phyloP scores from a whole-genome alignment of 257 asterid species.

The Dorcoceras hygrometricum region DNA sequence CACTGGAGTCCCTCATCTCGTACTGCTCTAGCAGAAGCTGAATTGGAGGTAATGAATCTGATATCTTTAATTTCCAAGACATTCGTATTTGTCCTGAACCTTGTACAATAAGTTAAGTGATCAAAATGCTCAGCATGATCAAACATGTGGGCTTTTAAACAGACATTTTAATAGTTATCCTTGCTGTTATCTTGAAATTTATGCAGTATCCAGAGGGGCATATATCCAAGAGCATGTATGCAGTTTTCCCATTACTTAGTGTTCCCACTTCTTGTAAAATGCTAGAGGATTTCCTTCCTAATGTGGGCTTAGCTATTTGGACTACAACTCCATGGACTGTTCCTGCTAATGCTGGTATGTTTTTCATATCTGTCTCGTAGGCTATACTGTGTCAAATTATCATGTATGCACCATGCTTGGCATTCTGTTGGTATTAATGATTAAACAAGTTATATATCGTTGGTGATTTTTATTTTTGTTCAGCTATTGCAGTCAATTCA shows the following conservation, averaged over 20 bases:
- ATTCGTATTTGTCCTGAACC: constrained; percentile 21
- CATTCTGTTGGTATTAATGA: too few species aligned
- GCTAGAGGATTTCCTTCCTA: constrained; percentile 64
- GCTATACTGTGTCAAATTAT: background rate
- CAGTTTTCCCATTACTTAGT: constrained; percentile 61
- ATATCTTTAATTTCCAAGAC: constrained; percentile 13
- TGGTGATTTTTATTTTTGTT: constrained; percentile 16
- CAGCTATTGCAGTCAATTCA: constrained; percentile 93
- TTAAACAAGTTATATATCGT: too few species aligned
- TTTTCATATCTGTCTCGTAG: constrained; percentile 10
- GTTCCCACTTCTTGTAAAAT: constrained; percentile 47
- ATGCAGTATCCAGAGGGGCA: constrained; percentile 97
- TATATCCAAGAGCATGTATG: constrained; percentile 88
- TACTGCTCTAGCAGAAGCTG: constrained; percentile 99
- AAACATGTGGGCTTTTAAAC: constrained; percentile 14
- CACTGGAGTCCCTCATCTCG: constrained; percentile 99
- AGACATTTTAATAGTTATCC: constrained; percentile 17
- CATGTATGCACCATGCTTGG: too few species aligned
- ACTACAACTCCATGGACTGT: constrained; percentile 99
- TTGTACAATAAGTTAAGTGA: constrained; percentile 4
- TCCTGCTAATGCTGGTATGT: constrained; percentile 94
- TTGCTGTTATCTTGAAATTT: constrained; percentile 24
- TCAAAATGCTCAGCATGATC: background rate
- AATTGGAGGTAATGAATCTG: constrained; percentile 70
- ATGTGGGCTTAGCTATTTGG: constrained; percentile 88